These are phyloP conservation scores for Ophiostoma ulmi DNA, from an alignment of 2,329 filamentous ascomycete species.

Conservation along the genomic window DNA sequence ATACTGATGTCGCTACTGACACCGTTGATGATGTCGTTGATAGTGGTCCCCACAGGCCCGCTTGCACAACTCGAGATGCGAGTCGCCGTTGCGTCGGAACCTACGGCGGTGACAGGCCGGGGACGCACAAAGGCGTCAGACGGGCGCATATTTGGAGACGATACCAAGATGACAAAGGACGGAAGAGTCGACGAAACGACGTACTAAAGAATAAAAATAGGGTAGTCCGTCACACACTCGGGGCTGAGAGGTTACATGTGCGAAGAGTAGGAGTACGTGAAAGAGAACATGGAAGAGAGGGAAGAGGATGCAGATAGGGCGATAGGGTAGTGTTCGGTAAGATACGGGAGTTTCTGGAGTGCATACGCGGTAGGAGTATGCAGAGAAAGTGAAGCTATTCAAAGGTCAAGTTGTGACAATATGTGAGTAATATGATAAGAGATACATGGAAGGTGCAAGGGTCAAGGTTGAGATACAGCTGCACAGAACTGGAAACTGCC, in stretches of 20 bases:
- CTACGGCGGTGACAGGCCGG: conserved; percentile 36
- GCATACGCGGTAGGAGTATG: neutral
- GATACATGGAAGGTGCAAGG: neutral
- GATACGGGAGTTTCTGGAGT: neutral
- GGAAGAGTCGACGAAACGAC: neutral
- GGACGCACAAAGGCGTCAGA: conserved; percentile 40
- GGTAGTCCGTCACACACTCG: neutral
- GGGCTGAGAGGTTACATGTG: neutral
- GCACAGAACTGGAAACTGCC: neutral
- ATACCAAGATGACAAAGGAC: neutral
- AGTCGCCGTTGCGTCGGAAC: conserved; percentile 32
- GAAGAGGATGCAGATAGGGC: neutral
- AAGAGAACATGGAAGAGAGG: neutral
- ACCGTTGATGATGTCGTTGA: neutral
- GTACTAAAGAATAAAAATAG: neutral
- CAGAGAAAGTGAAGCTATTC: neutral
- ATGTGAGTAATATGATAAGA: neutral
- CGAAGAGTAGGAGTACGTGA: neutral
- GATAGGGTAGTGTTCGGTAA: neutral
- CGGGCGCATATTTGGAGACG: conserved; percentile 39
- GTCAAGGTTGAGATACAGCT: neutral
- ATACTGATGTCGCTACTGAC: neutral
- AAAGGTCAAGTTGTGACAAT: neutral
- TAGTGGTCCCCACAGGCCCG: neutral
- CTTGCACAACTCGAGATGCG: conserved; percentile 26